Evolutionary conservation across 495 filamentous ascomycete species (phyloP).

Genomic region (Sabuloglossum arenarium): DNA sequence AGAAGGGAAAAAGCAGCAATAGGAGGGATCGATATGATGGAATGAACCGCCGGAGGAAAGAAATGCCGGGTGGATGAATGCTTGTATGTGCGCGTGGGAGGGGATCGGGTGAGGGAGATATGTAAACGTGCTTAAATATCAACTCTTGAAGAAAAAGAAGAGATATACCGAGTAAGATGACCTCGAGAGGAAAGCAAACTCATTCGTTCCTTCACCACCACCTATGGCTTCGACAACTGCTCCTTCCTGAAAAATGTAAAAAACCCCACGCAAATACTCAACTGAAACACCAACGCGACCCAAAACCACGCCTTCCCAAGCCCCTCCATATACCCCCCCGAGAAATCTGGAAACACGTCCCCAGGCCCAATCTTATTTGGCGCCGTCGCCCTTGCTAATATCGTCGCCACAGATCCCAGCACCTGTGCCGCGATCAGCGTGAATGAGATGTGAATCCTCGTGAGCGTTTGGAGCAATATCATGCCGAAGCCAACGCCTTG

Average conservation of each 20-base stretch:
- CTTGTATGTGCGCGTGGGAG: no score
- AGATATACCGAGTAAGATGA: no score
- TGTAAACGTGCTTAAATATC: no score
- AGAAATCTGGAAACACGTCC: conserved; percentile 39
- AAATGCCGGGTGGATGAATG: no score
- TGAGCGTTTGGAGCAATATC: conserved; percentile 28
- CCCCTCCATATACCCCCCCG: not conserved
- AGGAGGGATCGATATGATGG: no score
- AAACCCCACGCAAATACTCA: conserved; percentile 2
- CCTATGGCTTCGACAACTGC: conserved; percentile 5
- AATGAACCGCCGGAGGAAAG: no score
- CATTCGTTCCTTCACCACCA: no score
- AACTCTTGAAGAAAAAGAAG: no score
- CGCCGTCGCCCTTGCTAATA: conserved; percentile 34
- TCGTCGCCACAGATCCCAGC: conserved; percentile 31
- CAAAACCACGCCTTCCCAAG: conserved; percentile 2
- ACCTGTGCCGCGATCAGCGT: conserved; percentile 28
- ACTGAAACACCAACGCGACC: conserved; percentile 3
- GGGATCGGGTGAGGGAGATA: no score
- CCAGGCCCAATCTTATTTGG: conserved; percentile 38
- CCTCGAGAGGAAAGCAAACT: no score
- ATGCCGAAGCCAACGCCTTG: conserved; percentile 31
- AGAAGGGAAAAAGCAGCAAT: no score
- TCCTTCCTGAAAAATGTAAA: conserved; percentile 6
- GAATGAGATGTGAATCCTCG: conserved; percentile 28